phyloP scores from a whole-genome alignment of 169 alveolate species.

The Nephromyces sp. region DNA sequence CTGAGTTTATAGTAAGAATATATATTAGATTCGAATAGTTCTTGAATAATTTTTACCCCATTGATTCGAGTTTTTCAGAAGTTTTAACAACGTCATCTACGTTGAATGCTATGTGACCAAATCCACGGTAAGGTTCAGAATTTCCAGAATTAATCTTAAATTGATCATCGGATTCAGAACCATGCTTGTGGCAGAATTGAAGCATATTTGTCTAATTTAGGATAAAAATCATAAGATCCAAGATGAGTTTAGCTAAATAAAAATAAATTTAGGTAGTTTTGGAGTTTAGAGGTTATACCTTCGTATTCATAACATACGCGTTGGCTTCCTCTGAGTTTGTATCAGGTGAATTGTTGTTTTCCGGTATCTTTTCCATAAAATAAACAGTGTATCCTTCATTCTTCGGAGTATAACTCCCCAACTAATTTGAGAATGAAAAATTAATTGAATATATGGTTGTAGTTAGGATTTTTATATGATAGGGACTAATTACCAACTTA shows the following conservation, averaged over 20 bases:
- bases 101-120: slow-evolving; percentile 62
- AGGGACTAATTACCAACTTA: slow-evolving; percentile 31
- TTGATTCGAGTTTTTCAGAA: slow-evolving; percentile 14
- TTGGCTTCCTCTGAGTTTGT: too few species aligned
- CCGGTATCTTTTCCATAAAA: too few species aligned
- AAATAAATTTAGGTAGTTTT: too few species aligned
- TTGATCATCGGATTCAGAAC: slow-evolving; percentile 34
- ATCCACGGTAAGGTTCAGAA: slow-evolving; percentile 54
- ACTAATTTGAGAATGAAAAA: too few species aligned
- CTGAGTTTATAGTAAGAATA: too few species aligned
- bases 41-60: neutral
- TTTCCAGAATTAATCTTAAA: slow-evolving; percentile 52
- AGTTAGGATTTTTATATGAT: too few species aligned
- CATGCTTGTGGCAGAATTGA: slow-evolving; percentile 56
- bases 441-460: too few species aligned
- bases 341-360: too few species aligned
- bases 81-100: slow-evolving; percentile 35
- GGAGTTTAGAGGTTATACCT: slow-evolving; percentile 26
- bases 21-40: neutral
- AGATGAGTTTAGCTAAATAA: too few species aligned
- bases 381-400: too few species aligned
- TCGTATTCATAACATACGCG: slow-evolving; percentile 50
- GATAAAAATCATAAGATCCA: too few species aligned
- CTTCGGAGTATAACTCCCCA: too few species aligned
- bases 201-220: slow-evolving; percentile 28